Evolutionary conservation across 1,139 yeast genomes (phyloP).

Genomic region (Zygosaccharomyces pseudobailii): DNA sequence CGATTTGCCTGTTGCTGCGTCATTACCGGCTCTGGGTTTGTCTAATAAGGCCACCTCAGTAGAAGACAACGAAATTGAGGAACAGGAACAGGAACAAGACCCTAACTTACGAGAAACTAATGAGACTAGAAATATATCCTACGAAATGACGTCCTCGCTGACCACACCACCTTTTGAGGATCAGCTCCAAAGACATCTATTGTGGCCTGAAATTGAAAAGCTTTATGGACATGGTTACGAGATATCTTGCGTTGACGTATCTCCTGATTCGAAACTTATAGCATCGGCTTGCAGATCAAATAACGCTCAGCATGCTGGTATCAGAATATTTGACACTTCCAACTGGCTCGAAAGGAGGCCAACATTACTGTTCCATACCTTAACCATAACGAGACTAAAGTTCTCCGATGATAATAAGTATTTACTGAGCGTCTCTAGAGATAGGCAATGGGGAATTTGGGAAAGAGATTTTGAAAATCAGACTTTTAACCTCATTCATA

Average conservation of each 20-base stretch:
- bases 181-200: slow-evolving; percentile 81
- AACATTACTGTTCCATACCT: slow-evolving; percentile 58
- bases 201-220: slow-evolving; percentile 94
- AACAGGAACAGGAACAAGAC: slow-evolving; percentile 36
- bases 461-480: slow-evolving; percentile 40
- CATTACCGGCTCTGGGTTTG: slow-evolving; percentile 87
- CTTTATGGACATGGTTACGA: slow-evolving; percentile 98
- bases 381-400: slow-evolving; percentile 78
- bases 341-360: slow-evolving; percentile 59
- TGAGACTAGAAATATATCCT: slow-evolving; percentile 40
- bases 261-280: slow-evolving; percentile 58
- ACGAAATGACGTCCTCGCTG: slow-evolving; percentile 40
- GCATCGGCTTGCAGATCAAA: slow-evolving; percentile 95
- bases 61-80: slow-evolving; percentile 42
- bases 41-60: slow-evolving; percentile 81
- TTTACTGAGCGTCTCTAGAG: slow-evolving; percentile 81
- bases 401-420: slow-evolving; percentile 70
- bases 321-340: slow-evolving; percentile 63
- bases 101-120: slow-evolving; percentile 39
- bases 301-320: slow-evolving; percentile 75
- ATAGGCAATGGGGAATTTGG: slow-evolving; percentile 84
- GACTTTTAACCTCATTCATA: slow-evolving; percentile 41
- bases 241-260: slow-evolving; percentile 70
- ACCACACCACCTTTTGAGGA: slow-evolving; percentile 76
- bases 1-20: slow-evolving; percentile 61